Conservation (phyloP, 441 rosid species). For the Breynia disticha region DNA sequence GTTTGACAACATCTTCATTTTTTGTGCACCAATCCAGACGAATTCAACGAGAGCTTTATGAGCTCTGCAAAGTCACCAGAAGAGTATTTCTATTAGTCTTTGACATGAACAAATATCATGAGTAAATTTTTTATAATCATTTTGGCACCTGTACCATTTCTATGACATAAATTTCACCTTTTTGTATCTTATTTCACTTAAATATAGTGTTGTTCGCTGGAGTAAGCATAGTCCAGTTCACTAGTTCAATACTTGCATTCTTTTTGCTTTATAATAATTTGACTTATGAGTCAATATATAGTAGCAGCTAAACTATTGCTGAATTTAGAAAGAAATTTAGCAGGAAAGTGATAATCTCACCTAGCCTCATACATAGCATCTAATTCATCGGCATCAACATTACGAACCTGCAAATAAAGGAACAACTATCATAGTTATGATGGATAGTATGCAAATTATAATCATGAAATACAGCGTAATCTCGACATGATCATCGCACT, state of each 20-base stretch:
- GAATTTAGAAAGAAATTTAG: constrained; percentile 3
- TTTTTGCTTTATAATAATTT: too few relatives aligned
- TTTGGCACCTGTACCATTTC: too few relatives aligned
- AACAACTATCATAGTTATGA: background rate
- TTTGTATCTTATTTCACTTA: too few relatives aligned
- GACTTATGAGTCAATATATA: too few relatives aligned
- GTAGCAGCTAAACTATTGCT: too few relatives aligned
- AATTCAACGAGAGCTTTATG: constrained; percentile 83
- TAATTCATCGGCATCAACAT: constrained; percentile 54
- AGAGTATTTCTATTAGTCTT: constrained; percentile 5
- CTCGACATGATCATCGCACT: too few relatives aligned
- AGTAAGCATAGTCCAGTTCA: too few relatives aligned
- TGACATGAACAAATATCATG: background rate
- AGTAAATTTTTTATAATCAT: background rate
- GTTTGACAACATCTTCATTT: constrained; percentile 23
- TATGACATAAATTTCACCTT: too few relatives aligned
- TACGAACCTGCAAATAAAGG: constrained; percentile 52
- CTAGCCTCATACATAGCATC: constrained; percentile 86
- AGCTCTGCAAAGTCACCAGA: constrained; percentile 34
- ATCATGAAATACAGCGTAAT: background rate
- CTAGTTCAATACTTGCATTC: too few relatives aligned
- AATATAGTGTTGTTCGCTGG: too few relatives aligned
- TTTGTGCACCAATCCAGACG: constrained; percentile 87
- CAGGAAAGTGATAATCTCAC: constrained; percentile 21
- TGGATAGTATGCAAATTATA: background rate